A percentile compares a stretch with the other conserved stretches of the same genome.
Evolutionary conservation across 306 rosid species (phyloP).

Genomic region (Corylus heterophylla): DNA sequence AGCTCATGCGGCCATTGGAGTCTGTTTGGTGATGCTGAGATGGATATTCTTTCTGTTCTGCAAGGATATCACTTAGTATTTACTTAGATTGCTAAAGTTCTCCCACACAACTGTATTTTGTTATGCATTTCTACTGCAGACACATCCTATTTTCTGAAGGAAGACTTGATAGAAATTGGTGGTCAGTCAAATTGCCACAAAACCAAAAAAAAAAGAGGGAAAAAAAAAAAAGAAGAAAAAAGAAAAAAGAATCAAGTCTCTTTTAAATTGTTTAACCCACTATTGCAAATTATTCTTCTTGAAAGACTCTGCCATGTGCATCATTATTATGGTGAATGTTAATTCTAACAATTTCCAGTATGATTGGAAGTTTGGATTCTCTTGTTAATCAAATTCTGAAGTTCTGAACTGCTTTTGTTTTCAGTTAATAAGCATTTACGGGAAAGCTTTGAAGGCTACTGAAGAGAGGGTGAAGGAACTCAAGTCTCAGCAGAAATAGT

Average conservation of each 20-base stretch:
- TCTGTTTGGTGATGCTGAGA: not conserved
- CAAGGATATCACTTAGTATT: not conserved
- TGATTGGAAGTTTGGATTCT: not conserved
- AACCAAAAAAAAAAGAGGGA: not conserved
- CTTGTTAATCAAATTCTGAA: not conserved
- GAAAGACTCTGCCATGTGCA: not conserved
- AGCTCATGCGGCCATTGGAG: not conserved
- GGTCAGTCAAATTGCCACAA: not conserved
- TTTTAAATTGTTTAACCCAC: not conserved
- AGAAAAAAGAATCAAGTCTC: not conserved
- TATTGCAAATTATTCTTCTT: not conserved
- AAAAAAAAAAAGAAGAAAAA: not conserved
- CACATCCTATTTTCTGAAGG: not conserved
- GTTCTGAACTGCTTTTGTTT: constrained; percentile 9
- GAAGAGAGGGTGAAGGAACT: constrained; percentile 82
- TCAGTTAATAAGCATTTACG: constrained; percentile 76
- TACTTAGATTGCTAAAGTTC: not conserved
- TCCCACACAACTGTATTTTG: not conserved
- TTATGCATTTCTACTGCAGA: not conserved
- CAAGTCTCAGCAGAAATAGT: constrained; percentile 65
- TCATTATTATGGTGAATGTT: not conserved
- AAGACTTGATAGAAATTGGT: not conserved
- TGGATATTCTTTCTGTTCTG: not conserved
- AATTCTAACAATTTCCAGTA: not conserved
- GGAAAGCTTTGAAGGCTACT: constrained; percentile 71